phyloP scores from a whole-genome alignment of 805 yeast genomes.

The Starmerella stigmatis region DNA sequence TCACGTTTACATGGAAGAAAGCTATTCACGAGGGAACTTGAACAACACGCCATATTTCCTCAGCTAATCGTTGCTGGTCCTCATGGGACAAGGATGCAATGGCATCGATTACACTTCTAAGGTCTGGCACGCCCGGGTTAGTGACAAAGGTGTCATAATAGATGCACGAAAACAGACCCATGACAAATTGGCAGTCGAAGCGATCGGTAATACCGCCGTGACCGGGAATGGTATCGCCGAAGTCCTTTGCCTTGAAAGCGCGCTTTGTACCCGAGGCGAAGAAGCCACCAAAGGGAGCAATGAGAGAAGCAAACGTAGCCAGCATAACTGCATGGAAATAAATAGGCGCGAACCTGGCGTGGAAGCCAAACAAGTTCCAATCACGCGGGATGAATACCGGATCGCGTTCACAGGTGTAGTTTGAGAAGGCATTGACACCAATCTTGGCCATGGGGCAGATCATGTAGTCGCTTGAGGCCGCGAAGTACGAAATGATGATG shows the following conservation, averaged over 20 bases:
- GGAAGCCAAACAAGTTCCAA: slow-evolving; percentile 40
- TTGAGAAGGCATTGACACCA: slow-evolving; percentile 48
- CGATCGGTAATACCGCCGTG: slow-evolving; percentile 98
- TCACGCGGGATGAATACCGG: slow-evolving; percentile 80
- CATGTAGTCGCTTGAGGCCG: slow-evolving; percentile 60
- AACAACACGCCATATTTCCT: slow-evolving; percentile 4
- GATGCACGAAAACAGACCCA: slow-evolving; percentile 90
- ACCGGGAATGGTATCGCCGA: slow-evolving; percentile 97
- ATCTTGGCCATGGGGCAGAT: slow-evolving; percentile 71
- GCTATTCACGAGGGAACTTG: background rate
- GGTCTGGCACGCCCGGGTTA: slow-evolving; percentile 39
- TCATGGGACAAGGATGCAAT: slow-evolving; percentile 31
- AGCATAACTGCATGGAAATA: slow-evolving; percentile 78
- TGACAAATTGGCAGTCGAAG: slow-evolving; percentile 93
- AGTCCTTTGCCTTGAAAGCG: slow-evolving; percentile 91
- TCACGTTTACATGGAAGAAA: background rate
- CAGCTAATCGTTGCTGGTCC: slow-evolving; percentile 13
- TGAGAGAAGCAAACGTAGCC: slow-evolving; percentile 89
- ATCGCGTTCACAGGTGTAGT: slow-evolving; percentile 67
- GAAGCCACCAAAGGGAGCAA: slow-evolving; percentile 98
- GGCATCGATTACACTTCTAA: slow-evolving; percentile 64
- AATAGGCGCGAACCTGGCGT: slow-evolving; percentile 64
- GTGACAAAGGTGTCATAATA: slow-evolving; percentile 89
- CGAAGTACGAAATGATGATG: slow-evolving; percentile 49
- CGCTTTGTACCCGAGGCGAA: slow-evolving; percentile 96